Conservation (phyloP, 306 rosid species). For the Pyrus communis region DNA sequence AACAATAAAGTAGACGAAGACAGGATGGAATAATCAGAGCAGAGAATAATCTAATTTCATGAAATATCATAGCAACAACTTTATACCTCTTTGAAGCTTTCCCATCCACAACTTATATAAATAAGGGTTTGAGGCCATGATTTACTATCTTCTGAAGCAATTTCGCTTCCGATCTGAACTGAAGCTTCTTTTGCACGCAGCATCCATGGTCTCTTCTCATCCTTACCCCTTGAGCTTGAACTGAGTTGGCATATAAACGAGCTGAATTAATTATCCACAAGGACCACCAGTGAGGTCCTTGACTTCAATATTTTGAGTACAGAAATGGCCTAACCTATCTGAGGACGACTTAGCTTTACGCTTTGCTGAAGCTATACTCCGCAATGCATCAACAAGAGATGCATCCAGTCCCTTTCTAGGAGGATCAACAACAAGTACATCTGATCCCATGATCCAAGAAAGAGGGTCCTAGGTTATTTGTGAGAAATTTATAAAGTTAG, state of each 20-base stretch:
- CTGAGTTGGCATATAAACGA: constrained; percentile 32
- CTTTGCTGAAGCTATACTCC: constrained; percentile 47
- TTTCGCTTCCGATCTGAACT: constrained; percentile 56
- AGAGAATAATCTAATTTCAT: not conserved
- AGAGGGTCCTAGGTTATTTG: constrained; percentile 69
- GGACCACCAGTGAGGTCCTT: not conserved
- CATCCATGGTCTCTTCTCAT: constrained; percentile 97
- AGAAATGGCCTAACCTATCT: constrained; percentile 44
- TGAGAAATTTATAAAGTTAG: constrained; percentile 22
- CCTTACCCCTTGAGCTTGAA: constrained; percentile 42
- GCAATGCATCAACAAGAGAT: constrained; percentile 61
- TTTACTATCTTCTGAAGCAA: constrained; percentile 29
- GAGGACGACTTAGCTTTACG: constrained; percentile 41
- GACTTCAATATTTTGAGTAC: constrained; percentile 12
- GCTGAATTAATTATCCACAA: constrained; percentile 21
- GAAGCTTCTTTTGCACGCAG: constrained; percentile 81
- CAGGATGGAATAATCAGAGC: not conserved
- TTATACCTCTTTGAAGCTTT: constrained; percentile 95
- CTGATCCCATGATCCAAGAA: constrained; percentile 79
- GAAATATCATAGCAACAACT: not conserved
- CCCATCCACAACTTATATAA: constrained; percentile 99
- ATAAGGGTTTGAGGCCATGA: constrained; percentile 78
- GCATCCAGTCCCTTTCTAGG: constrained; percentile 87
- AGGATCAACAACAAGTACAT: constrained; percentile 90
- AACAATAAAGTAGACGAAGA: constrained; percentile 1